These are phyloP conservation scores for Gymnopus androsaceus DNA, from an alignment of 1,284 basidiomycete genomes.

Conservation along the genomic window DNA sequence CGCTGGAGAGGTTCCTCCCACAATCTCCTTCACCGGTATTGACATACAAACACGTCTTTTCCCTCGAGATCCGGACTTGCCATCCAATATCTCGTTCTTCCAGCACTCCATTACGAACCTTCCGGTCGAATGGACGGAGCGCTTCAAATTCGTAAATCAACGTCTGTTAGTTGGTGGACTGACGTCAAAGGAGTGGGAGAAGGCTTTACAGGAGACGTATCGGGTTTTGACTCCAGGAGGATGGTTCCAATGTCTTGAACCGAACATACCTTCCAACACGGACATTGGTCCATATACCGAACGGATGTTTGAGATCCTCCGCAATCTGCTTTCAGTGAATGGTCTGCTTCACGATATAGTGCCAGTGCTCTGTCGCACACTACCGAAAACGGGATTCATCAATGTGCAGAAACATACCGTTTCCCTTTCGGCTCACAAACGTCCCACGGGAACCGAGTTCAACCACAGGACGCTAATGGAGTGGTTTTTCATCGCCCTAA, in stretches of 20 bases:
- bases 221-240: conserved; percentile 21
- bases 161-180: conserved; percentile 19
- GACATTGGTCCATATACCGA: neutral
- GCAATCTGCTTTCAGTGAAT: neutral
- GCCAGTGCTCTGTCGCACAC: neutral
- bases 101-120: conserved; percentile 13
- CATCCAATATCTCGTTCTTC: conserved; percentile 11
- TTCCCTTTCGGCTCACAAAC: neutral
- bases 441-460: neutral
- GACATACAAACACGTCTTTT: conserved; percentile 6
- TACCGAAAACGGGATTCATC: neutral
- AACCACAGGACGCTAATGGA: conserved; percentile 2
- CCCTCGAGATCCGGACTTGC: neutral
- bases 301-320: neutral
- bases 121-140: conserved; percentile 18
- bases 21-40: conserved; percentile 5
- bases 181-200: conserved; percentile 15
- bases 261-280: neutral
- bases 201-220: conserved; percentile 16
- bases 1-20: neutral
- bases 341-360: neutral
- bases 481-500: neutral
- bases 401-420: neutral
- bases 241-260: conserved; percentile 20
- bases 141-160: conserved; percentile 23